Percentiles rank a stretch among this genome's conserved stretches.
Conservation (phyloP, 306 rosid genomes). For the Gillenia trifoliata region DNA sequence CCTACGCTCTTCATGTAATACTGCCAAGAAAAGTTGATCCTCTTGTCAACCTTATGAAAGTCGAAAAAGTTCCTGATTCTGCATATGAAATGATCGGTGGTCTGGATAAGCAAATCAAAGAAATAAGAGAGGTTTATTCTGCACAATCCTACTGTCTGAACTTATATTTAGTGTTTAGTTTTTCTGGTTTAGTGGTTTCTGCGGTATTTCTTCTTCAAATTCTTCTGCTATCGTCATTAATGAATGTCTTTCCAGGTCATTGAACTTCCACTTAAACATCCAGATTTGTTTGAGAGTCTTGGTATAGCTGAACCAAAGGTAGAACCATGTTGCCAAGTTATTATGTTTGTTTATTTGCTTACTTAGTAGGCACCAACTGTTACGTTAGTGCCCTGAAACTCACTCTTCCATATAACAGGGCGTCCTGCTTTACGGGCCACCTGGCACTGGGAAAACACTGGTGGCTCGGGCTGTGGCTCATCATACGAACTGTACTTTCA, state of each 20-base stretch:
- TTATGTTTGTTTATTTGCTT: not conserved
- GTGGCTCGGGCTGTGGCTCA: not conserved
- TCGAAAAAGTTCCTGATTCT: slow-evolving; percentile 92
- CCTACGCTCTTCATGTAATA: slow-evolving; percentile 82
- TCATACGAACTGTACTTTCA: slow-evolving; percentile 63
- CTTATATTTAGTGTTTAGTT: not conserved
- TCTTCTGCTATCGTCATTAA: not conserved
- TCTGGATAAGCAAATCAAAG: slow-evolving; percentile 75
- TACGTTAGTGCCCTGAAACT: not conserved
- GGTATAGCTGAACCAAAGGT: slow-evolving; percentile 99
- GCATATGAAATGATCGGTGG: slow-evolving; percentile 99
- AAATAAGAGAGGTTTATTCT: slow-evolving; percentile 65
- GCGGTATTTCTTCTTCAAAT: slow-evolving; percentile 9
- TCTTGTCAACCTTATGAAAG: slow-evolving; percentile 88
- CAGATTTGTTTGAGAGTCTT: slow-evolving; percentile 95
- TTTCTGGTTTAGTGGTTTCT: not conserved
- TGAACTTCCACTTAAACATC: slow-evolving; percentile 98
- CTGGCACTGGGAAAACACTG: not conserved
- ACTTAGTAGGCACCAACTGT: not conserved
- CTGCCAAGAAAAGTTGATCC: slow-evolving; percentile 95
- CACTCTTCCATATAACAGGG: slow-evolving; percentile 3
- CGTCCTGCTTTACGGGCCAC: not conserved
- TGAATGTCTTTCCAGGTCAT: slow-evolving; percentile 51
- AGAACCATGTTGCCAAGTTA: slow-evolving; percentile 11
- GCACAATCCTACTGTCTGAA: not conserved